Evolutionary conservation across 306 rosid species (phyloP).

Genomic region (Lupinus albus): DNA sequence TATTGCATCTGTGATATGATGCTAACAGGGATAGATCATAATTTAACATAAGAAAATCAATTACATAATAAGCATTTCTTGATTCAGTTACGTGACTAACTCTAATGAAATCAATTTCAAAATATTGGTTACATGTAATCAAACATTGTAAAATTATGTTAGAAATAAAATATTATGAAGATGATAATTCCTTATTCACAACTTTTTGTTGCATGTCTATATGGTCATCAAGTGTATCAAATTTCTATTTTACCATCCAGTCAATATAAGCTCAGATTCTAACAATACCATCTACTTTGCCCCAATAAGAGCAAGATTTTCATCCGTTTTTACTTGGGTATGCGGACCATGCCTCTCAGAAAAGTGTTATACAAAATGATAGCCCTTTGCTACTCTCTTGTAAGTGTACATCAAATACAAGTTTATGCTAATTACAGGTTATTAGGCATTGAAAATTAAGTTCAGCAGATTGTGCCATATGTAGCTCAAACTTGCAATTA

Average conservation of each 20-base stretch:
- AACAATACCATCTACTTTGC: background rate
- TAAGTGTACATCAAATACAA: background rate
- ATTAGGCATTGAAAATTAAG: conserved; percentile 3
- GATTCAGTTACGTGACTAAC: background rate
- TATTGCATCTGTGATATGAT: background rate
- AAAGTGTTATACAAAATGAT: background rate
- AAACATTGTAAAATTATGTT: background rate
- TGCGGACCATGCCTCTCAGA: background rate
- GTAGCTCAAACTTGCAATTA: no score
- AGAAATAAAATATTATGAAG: conserved; percentile 12
- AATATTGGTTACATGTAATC: background rate
- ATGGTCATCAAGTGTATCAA: background rate
- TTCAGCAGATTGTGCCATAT: no score
- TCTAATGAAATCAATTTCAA: background rate
- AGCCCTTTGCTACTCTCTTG: background rate
- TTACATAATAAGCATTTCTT: background rate
- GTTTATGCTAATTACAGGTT: background rate
- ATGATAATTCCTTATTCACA: conserved; percentile 30
- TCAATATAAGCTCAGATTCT: conserved; percentile 12
- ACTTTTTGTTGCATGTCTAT: background rate
- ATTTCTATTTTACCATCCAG: conserved; percentile 9
- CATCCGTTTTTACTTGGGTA: background rate
- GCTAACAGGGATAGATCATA: background rate
- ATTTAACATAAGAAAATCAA: conserved; percentile 22
- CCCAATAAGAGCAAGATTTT: background rate